Conservation (phyloP, 371 early-diverging fungal species). For the Apophysomyces sp. region DNA sequence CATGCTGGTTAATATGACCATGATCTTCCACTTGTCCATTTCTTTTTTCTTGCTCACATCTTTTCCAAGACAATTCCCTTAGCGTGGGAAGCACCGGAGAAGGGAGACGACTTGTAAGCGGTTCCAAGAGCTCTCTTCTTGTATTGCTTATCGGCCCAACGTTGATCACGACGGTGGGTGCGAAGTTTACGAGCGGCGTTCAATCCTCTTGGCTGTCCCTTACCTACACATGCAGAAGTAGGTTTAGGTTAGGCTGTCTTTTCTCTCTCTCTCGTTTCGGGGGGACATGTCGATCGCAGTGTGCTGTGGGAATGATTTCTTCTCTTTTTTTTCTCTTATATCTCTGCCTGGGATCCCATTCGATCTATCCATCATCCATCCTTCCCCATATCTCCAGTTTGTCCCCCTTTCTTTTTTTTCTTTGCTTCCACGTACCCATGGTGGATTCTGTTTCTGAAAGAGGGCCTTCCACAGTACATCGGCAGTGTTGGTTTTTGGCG, state of each 20-base stretch:
- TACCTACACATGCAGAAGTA: constrained; percentile 51
- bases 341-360: no score
- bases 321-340: neutral
- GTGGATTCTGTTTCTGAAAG: constrained; percentile 1
- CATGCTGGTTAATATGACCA: neutral
- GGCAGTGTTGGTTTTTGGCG: neutral
- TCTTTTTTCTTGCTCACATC: constrained; percentile 73
- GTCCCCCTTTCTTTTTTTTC: neutral
- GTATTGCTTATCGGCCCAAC: constrained; percentile 99
- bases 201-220: constrained; percentile 97
- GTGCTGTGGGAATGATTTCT: neutral
- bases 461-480: neutral
- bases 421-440: neutral
- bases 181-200: constrained; percentile 99
- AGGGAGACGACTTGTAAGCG: constrained; percentile 95
- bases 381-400: no score
- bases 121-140: constrained; percentile 98
- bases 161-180: constrained; percentile 94
- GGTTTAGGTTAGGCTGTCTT: neutral
- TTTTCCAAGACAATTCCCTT: constrained; percentile 99
- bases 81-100: constrained; percentile 99
- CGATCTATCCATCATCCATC: neutral
- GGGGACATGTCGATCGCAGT: neutral
- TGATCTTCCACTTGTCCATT: neutral
- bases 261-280: neutral